A percentile compares a stretch with the other conserved stretches of the same genome.
phyloP scores from a whole-genome alignment of 371 early-diverging fungal species.

The Ecytonucleospora hepatopenaei region DNA sequence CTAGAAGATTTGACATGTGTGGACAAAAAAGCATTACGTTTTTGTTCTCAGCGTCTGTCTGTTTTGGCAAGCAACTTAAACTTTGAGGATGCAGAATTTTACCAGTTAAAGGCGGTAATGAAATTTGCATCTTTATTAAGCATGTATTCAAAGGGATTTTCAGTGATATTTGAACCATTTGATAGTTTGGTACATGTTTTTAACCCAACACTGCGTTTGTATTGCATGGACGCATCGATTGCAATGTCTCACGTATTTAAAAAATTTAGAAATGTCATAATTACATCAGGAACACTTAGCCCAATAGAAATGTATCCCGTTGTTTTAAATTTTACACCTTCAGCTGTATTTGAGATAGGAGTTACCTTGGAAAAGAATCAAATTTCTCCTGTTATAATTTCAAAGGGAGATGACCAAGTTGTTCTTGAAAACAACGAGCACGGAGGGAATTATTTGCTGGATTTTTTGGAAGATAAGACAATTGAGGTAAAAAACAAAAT shows the following conservation, averaged over 20 bases:
- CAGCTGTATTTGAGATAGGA: constrained; percentile 70
- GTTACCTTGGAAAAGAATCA: constrained; percentile 76
- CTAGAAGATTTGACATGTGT: constrained; percentile 63
- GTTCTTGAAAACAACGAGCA: constrained; percentile 24
- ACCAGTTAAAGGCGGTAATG: constrained; percentile 70
- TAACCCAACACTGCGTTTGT: constrained; percentile 60
- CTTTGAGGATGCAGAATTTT: constrained; percentile 72
- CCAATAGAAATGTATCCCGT: constrained; percentile 96
- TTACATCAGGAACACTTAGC: constrained; percentile 94
- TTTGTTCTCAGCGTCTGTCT: constrained; percentile 67
- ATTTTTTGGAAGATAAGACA: neutral
- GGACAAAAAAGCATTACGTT: constrained; percentile 45
- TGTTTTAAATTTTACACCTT: constrained; percentile 72
- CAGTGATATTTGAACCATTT: constrained; percentile 89
- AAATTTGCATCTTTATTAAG: constrained; percentile 82
- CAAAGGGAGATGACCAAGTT: constrained; percentile 58
- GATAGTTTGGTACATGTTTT: constrained; percentile 77
- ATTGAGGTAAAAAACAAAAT: constrained; percentile 58
- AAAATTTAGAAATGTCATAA: constrained; percentile 82
- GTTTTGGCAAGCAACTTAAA: constrained; percentile 75
- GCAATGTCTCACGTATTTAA: constrained; percentile 87
- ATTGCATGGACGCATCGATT: constrained; percentile 87
- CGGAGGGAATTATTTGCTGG: constrained; percentile 1
- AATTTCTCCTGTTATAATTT: constrained; percentile 74
- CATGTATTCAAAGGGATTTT: constrained; percentile 86